These are phyloP conservation scores for Pseudomicrostroma phylloplanum DNA, from an alignment of 1,284 basidiomycete species.

Conservation along the genomic window DNA sequence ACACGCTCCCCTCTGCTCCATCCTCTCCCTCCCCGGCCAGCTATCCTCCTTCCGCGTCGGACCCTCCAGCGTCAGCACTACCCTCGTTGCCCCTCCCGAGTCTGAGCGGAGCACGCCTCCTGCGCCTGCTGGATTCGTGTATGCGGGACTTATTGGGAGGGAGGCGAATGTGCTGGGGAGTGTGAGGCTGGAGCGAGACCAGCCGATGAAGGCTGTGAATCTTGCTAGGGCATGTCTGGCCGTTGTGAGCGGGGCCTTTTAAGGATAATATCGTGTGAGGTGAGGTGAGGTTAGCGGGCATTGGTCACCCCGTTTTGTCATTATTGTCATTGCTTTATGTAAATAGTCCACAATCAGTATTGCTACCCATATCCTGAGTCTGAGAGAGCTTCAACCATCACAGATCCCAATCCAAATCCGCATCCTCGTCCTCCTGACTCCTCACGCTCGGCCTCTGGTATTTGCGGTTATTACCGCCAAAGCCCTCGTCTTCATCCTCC, in stretches of 20 bases:
- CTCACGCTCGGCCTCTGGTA: constrained; percentile 20
- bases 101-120: not conserved
- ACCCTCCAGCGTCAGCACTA: too few relatives aligned
- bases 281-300: too few relatives aligned
- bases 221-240: not conserved
- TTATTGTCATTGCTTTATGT: too few relatives aligned
- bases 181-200: not conserved
- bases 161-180: not conserved
- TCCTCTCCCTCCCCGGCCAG: not conserved
- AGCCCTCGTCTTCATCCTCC: constrained; percentile 17
- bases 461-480: constrained; percentile 12
- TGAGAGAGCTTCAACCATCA: constrained; percentile 7
- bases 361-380: too few relatives aligned
- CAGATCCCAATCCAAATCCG: constrained; percentile 48
- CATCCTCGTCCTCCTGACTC: constrained; percentile 45
- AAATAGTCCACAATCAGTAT: too few relatives aligned
- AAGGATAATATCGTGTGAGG: too few relatives aligned
- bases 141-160: not conserved
- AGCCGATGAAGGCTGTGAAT: not conserved
- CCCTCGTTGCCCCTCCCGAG: not conserved
- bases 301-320: too few relatives aligned
- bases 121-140: not conserved
- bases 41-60: too few relatives aligned
- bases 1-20: not conserved
- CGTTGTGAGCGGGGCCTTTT: not conserved